These are phyloP conservation scores for Telopea speciosissima DNA, from an alignment of 177 flowering plant species.

Conservation along the genomic window DNA sequence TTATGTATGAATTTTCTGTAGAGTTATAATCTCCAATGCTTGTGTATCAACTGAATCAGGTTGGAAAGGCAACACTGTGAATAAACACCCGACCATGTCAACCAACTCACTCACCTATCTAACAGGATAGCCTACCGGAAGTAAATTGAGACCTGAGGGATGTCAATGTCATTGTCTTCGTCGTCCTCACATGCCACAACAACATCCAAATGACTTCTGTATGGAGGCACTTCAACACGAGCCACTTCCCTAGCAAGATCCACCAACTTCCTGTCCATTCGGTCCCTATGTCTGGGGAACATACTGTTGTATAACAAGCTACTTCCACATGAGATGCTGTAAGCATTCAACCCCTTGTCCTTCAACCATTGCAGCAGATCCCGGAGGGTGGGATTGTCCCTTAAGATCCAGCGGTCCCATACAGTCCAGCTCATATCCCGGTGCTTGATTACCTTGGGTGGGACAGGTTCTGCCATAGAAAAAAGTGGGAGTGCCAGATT, in stretches of 20 bases:
- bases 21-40: too few relatives aligned
- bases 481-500: slow-evolving; percentile 84
- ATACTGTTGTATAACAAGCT: slow-evolving; percentile 78
- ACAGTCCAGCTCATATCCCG: slow-evolving; percentile 81
- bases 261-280: slow-evolving; percentile 71
- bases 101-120: background rate
- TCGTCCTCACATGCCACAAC: slow-evolving; percentile 89
- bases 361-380: slow-evolving; percentile 74
- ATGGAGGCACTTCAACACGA: slow-evolving; percentile 54
- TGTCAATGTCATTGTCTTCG: slow-evolving; percentile 75
- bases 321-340: slow-evolving; percentile 83
- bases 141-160: slow-evolving; percentile 74
- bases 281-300: slow-evolving; percentile 70
- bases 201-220: slow-evolving; percentile 67
- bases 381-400: slow-evolving; percentile 58
- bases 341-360: slow-evolving; percentile 72
- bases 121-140: slow-evolving; percentile 30
- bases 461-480: slow-evolving; percentile 92
- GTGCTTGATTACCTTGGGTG: slow-evolving; percentile 80
- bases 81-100: too few relatives aligned
- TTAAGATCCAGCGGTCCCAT: slow-evolving; percentile 86
- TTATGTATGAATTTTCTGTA: background rate
- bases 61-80: background rate
- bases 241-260: slow-evolving; percentile 78
- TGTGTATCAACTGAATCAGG: background rate